These are phyloP conservation scores for Gossypium sturtianum DNA, from an alignment of 345 rosid species.

Conservation along the genomic window DNA sequence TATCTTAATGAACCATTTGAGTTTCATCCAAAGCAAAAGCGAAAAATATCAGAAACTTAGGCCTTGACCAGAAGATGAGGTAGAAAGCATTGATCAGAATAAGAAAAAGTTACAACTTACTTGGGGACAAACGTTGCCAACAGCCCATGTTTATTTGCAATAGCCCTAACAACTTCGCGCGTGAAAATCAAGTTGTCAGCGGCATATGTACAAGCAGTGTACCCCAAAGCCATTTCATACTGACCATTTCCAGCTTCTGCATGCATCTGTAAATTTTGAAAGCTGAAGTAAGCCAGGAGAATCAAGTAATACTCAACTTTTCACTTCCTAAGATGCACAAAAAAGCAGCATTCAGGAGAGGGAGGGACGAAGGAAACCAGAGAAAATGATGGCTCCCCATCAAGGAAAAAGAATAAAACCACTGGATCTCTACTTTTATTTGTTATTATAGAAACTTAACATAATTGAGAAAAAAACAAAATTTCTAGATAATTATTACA, in stretches of 20 bases:
- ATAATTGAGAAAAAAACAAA: too few relatives aligned
- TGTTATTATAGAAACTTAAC: too few relatives aligned
- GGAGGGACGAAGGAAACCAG: too few relatives aligned
- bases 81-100: neutral
- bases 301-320: conserved; percentile 5
- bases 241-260: conserved; percentile 94
- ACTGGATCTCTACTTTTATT: too few relatives aligned
- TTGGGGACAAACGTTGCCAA: neutral
- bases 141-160: neutral
- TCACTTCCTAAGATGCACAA: neutral
- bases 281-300: neutral
- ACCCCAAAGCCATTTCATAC: conserved; percentile 71
- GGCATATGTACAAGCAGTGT: conserved; percentile 46
- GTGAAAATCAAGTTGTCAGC: conserved; percentile 78
- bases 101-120: neutral
- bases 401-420: neutral
- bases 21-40: neutral
- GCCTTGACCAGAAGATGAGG: too few relatives aligned
- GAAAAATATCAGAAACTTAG: too few relatives aligned
- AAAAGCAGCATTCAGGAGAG: neutral
- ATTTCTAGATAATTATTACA: too few relatives aligned
- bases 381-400: neutral
- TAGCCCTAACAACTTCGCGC: conserved; percentile 20
- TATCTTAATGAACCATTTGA: neutral
- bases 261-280: conserved; percentile 45